These are phyloP conservation scores for Boletus austroedulis DNA, from an alignment of 1,284 basidiomycete genomes.

Conservation along the genomic window DNA sequence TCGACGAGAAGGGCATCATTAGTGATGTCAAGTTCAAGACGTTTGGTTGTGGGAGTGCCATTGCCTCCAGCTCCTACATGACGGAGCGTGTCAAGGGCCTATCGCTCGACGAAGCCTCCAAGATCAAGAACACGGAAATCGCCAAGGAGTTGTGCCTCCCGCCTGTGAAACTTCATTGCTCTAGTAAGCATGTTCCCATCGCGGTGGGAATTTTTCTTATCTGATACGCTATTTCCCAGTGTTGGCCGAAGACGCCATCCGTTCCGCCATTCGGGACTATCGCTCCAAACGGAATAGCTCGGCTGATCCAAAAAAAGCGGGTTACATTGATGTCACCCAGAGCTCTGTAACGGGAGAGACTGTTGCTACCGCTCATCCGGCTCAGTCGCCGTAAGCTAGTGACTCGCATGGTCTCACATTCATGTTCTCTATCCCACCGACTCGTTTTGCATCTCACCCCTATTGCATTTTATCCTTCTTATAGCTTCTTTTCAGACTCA, in stretches of 20 bases:
- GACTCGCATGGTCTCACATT: background rate
- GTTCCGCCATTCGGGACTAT: conserved; percentile 92
- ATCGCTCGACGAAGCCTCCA: conserved; percentile 89
- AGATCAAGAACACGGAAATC: conserved; percentile 99
- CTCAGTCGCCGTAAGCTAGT: conserved; percentile 29
- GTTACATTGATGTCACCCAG: conserved; percentile 79
- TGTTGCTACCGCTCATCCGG: conserved; percentile 60
- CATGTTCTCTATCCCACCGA: background rate
- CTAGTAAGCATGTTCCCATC: conserved; percentile 52
- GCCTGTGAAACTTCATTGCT: conserved; percentile 93
- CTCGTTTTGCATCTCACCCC: conserved; percentile 1
- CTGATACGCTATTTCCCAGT: conserved; percentile 47
- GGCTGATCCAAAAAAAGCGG: conserved; percentile 50
- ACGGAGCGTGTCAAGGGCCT: conserved; percentile 98
- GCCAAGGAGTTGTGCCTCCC: conserved; percentile 95
- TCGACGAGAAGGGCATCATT: conserved; percentile 92
- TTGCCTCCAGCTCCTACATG: conserved; percentile 96
- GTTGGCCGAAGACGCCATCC: conserved; percentile 98
- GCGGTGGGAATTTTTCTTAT: conserved; percentile 10
- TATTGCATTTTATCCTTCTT: conserved; percentile 18
- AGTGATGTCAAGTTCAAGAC: conserved; percentile 99
- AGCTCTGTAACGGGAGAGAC: conserved; percentile 65
- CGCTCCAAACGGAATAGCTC: conserved; percentile 68
- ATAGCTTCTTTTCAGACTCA: conserved; percentile 12
- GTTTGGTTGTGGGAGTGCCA: conserved; percentile 95